Percentiles rank a stretch among this genome's conserved stretches.
phyloP scores from a whole-genome alignment of 495 filamentous ascomycete genomes.

The Astrothelium subdiscretum region DNA sequence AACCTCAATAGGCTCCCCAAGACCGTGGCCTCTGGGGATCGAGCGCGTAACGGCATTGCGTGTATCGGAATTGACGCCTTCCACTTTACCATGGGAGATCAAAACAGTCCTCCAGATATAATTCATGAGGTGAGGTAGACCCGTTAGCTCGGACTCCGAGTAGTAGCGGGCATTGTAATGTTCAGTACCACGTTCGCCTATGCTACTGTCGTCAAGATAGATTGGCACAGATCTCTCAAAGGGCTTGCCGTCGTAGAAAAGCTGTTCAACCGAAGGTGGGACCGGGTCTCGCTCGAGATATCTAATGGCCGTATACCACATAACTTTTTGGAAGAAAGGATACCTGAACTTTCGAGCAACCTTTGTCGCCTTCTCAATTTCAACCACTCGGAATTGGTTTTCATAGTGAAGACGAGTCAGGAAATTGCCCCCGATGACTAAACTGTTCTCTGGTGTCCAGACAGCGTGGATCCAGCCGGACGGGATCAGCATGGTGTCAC shows the following conservation, averaged over 20 bases:
- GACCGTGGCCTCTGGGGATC: conserved; percentile 49
- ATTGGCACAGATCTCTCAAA: conserved; percentile 45
- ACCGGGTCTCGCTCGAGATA: conserved; percentile 59
- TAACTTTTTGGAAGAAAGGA: conserved; percentile 62
- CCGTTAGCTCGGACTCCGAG: conserved; percentile 57
- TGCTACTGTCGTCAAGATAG: conserved; percentile 44
- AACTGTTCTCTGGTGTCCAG: conserved; percentile 64
- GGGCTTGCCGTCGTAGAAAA: conserved; percentile 43
- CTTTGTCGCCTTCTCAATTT: conserved; percentile 63
- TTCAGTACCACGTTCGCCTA: conserved; percentile 33
- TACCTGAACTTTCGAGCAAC: conserved; percentile 60
- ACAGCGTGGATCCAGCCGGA: conserved; percentile 76
- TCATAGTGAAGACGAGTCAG: conserved; percentile 57
- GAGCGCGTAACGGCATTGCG: conserved; percentile 50
- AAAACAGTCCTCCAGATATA: conserved; percentile 60
- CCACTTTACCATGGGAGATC: conserved; percentile 51
- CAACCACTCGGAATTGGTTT: conserved; percentile 60
- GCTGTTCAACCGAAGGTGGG: conserved; percentile 43
- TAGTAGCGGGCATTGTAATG: conserved; percentile 54
- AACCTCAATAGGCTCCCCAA: conserved; percentile 44
- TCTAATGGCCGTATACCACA: conserved; percentile 58
- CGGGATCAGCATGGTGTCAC: conserved; percentile 69
- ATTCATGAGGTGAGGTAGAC: conserved; percentile 48
- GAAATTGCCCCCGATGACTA: conserved; percentile 71
- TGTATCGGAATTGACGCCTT: conserved; percentile 44